A percentile compares a stretch with the other conserved stretches of the same genome.
phyloP scores from a whole-genome alignment of 179 eudicot species.

The Sideroxylon spinosum region DNA sequence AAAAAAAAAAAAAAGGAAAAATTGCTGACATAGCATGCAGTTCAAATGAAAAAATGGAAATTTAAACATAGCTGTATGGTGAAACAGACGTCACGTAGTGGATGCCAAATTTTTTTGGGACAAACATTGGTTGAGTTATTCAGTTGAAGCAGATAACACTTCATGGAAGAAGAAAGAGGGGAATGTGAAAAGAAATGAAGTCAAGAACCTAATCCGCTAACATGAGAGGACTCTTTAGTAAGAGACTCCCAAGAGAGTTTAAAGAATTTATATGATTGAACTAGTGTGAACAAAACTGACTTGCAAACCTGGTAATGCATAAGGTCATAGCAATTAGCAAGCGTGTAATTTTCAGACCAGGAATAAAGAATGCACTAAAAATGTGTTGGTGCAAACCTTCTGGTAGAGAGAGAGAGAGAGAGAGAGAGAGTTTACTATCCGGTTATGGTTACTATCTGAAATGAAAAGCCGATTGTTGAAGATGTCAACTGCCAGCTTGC shows the following conservation, averaged over 20 bases:
- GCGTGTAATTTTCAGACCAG: neutral
- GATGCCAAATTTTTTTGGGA: neutral
- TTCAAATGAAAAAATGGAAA: no score
- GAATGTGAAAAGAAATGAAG: no score
- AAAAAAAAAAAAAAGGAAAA: no score
- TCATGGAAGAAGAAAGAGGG: neutral
- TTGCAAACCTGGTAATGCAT: neutral
- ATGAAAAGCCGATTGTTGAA: conserved; percentile 85
- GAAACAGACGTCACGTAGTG: neutral
- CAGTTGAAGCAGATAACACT: neutral
- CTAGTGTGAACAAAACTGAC: neutral
- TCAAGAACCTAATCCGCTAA: neutral
- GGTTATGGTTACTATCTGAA: conserved; percentile 96
- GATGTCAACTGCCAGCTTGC: conserved; percentile 84
- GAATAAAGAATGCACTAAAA: neutral
- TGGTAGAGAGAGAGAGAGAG: conserved; percentile 19
- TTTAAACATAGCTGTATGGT: no score
- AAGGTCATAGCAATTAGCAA: neutral
- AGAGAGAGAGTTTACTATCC: conserved; percentile 60
- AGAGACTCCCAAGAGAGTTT: neutral
- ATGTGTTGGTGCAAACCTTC: neutral
- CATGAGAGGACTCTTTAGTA: neutral
- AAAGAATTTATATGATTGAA: neutral
- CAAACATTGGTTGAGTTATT: neutral
- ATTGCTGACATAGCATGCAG: no score